Conservation (phyloP, 116 monocot species). For the Papilionanthe hybrid region DNA sequence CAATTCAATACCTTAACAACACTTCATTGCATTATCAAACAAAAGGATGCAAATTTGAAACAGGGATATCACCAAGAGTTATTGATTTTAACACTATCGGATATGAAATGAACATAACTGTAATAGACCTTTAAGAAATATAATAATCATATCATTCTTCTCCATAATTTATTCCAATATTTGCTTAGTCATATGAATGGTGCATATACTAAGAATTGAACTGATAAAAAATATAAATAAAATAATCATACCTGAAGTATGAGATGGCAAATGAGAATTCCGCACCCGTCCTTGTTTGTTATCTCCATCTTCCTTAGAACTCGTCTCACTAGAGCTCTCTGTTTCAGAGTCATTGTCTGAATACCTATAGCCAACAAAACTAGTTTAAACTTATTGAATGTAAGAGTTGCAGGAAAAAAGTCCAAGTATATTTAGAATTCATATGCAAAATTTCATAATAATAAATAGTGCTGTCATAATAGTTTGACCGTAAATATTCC, state of each 20-base stretch:
- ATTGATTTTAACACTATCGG: neutral
- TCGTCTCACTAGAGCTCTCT: conserved; percentile 39
- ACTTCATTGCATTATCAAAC: neutral
- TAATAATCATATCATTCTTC: neutral
- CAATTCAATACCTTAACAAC: neutral
- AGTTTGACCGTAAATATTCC: neutral
- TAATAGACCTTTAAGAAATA: neutral
- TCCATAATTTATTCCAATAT: neutral
- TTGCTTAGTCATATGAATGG: neutral
- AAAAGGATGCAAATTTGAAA: neutral
- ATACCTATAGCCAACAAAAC: conserved; percentile 27
- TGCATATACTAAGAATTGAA: neutral
- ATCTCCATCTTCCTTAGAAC: conserved; percentile 48
- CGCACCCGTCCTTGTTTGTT: conserved; percentile 9
- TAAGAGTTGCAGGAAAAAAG: neutral
- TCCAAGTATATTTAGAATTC: neutral
- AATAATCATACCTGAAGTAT: conserved; percentile 39
- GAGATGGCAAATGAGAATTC: conserved; percentile 48
- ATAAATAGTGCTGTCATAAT: neutral
- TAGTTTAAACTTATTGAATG: conserved; percentile 1
- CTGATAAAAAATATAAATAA: neutral
- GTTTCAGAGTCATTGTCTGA: conserved; percentile 39
- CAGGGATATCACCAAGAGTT: neutral
- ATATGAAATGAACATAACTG: neutral
- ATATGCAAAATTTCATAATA: neutral